phyloP scores from a whole-genome alignment of 2,329 filamentous ascomycete genomes.

The Ilyonectria mors-panacis region DNA sequence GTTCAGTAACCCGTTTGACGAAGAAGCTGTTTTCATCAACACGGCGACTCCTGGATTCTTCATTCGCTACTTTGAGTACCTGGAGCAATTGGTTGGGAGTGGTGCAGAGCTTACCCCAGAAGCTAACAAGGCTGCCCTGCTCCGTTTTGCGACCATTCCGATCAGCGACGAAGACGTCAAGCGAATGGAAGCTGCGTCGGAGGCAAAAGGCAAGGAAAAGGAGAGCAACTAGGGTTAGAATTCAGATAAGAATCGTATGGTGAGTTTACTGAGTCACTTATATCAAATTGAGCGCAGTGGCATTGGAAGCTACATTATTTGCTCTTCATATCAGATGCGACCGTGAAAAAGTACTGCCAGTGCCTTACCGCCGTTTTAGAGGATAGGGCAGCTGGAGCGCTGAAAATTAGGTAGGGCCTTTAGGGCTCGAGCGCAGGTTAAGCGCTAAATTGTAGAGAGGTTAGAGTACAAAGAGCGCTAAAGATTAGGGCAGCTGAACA shows the following conservation, averaged over 20 bases:
- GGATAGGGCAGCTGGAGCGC: too few species aligned
- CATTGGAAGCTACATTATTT: neutral
- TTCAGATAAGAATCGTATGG: neutral
- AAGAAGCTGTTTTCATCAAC: slow-evolving; percentile 45
- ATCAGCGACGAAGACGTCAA: slow-evolving; percentile 33
- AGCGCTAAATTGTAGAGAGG: too few species aligned
- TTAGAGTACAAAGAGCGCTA: too few species aligned
- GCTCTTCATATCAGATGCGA: too few species aligned
- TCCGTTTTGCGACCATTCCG: slow-evolving; percentile 38
- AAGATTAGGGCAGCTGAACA: too few species aligned
- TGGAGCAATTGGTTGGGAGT: slow-evolving; percentile 36
- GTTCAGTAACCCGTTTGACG: slow-evolving; percentile 46
- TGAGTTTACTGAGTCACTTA: neutral
- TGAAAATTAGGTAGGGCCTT: too few species aligned
- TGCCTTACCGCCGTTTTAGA: too few species aligned
- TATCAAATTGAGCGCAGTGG: neutral
- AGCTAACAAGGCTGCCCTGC: slow-evolving; percentile 34
- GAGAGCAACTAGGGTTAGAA: neutral
- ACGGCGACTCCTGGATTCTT: slow-evolving; percentile 42
- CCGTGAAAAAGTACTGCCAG: too few species aligned
- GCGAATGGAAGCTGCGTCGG: slow-evolving; percentile 23
- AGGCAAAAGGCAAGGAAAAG: neutral
- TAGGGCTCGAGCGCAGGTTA: too few species aligned
- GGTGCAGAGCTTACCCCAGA: slow-evolving; percentile 38
- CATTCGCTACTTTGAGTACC: slow-evolving; percentile 43